Evolutionary conservation across 768 basidiomycete species (phyloP), one percentile per base, ranked within the genome.

Genomic region (Lactarius sanguifluus): DNA sequence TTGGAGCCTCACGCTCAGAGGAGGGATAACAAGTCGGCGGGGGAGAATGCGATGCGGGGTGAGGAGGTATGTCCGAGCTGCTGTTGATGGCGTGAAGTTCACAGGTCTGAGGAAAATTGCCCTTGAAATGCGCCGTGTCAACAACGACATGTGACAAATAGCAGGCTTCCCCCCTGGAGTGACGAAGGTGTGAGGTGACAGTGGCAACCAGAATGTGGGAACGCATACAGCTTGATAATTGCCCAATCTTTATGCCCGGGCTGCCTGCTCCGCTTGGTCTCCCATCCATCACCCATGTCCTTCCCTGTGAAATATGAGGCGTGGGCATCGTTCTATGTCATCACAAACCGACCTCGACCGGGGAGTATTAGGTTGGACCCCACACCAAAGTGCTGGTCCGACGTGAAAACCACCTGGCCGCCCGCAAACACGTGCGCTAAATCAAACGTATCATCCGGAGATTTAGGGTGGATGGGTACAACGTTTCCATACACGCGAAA

Each of bases 241-340:
- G 85, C 92, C 92, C 94, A 98, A 72, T 98, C 96, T 57, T 86
- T 91, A 77, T 95, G 94, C 45, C 83, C 93, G 62, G 83, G 83
- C 52, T 79, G 81, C 61, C 92, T 82, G 72, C 91, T 96, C 67
- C 97, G 83, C 75, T 91, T 94, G 3, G 96, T 98, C 78, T 99
- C 97, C 97, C 97, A 99, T 5, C 97, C 97, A 73, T 97, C 96
- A 5, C 95, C 88, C 94, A 99, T 99, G 72, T 96, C 90, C 74
- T 87, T 88, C 32, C 92, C 83, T 85, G 59, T n/a, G 50, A 16
- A 12, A 40, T 30, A 34, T 56, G 38, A 63, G 43, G 57, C 6
- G 40, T 40, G 15, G 28, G 40, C 20, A 66, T 41, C 32, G 38
- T 23, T 40, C 47, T 61, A 43, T 64, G 58, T 43, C 64, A 23